A percentile compares a stretch with the other conserved stretches of the same genome.
These are phyloP conservation scores for Adenanthera pavonina DNA, from an alignment of 306 rosid species.

Conservation along the genomic window DNA sequence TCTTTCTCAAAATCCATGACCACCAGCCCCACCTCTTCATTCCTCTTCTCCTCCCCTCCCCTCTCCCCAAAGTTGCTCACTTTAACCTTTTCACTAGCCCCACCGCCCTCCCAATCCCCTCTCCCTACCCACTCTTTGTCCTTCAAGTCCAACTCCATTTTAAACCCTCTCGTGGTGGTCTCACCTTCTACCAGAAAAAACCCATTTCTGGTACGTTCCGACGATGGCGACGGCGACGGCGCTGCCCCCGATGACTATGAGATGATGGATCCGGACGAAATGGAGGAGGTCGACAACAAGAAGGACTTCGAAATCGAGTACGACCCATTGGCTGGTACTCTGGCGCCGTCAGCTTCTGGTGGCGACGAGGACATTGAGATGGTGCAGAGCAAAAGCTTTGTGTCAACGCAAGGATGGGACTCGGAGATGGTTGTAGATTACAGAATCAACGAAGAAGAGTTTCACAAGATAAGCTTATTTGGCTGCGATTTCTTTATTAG, in stretches of 20 bases:
- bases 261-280: slow-evolving; percentile 86
- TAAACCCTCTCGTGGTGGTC: slow-evolving; percentile 9
- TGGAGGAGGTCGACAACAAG: slow-evolving; percentile 89
- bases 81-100: slow-evolving; percentile 26
- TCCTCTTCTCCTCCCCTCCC: slow-evolving; percentile 46
- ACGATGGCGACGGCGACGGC: slow-evolving; percentile 71
- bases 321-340: slow-evolving; percentile 50
- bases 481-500: slow-evolving; percentile 89
- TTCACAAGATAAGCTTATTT: slow-evolving; percentile 77
- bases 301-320: slow-evolving; percentile 94
- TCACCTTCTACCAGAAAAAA: slow-evolving; percentile 34
- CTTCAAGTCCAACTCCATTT: slow-evolving; percentile 42
- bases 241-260: slow-evolving; percentile 77
- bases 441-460: slow-evolving; percentile 86
- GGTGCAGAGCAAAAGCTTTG: slow-evolving; percentile 72
- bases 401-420: slow-evolving; percentile 82
- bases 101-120: slow-evolving; percentile 33
- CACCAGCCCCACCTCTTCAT: slow-evolving; percentile 41
- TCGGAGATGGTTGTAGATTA: slow-evolving; percentile 83
- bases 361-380: slow-evolving; percentile 61
- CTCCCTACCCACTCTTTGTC: slow-evolving; percentile 30
- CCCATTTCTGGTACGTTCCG: slow-evolving; percentile 65
- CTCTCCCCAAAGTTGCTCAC: slow-evolving; percentile 23
- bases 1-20: slow-evolving; percentile 30
- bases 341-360: slow-evolving; percentile 31